Conservation (phyloP, 495 filamentous ascomycete genomes). For the Delitschia confertaspora region DNA sequence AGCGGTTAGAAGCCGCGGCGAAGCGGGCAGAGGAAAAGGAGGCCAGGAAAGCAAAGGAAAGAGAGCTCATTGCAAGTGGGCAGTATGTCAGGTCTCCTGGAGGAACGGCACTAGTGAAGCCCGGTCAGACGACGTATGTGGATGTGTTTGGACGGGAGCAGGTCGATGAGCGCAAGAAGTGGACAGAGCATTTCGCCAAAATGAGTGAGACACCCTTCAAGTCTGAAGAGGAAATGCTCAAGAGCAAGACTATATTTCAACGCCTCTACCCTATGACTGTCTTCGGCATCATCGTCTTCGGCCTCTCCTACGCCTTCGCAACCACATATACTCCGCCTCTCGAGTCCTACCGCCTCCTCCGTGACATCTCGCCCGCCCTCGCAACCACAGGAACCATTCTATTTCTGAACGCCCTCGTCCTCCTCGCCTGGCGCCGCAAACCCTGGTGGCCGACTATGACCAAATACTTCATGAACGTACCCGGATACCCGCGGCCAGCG, state of each 20-base stretch:
- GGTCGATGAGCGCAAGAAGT: conserved; percentile 6
- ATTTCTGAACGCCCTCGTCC: conserved; percentile 53
- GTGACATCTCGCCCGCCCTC: conserved; percentile 65
- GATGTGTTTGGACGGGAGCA: conserved; percentile 22
- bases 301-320: conserved; percentile 46
- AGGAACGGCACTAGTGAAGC: conserved; percentile 34
- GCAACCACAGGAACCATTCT: conserved; percentile 67
- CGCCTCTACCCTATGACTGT: conserved; percentile 58
- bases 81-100: conserved; percentile 41
- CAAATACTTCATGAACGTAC: conserved; percentile 63
- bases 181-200: conserved; percentile 6
- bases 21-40: conserved; percentile 44
- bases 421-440: conserved; percentile 57
- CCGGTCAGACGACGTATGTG: conserved; percentile 36
- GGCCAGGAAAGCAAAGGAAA: conserved; percentile 37
- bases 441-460: conserved; percentile 67
- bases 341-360: conserved; percentile 53
- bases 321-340: conserved; percentile 55
- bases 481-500: conserved; percentile 56
- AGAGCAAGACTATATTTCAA: conserved; percentile 29
- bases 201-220: conserved; percentile 8
- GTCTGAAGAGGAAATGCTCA: conserved; percentile 12
- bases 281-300: conserved; percentile 46
- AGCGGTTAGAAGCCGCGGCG: conserved; percentile 15
- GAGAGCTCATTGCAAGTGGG: conserved; percentile 35